These are phyloP conservation scores for Allomyces javanicus DNA, from an alignment of 192 early-diverging fungal species.

Conservation along the genomic window DNA sequence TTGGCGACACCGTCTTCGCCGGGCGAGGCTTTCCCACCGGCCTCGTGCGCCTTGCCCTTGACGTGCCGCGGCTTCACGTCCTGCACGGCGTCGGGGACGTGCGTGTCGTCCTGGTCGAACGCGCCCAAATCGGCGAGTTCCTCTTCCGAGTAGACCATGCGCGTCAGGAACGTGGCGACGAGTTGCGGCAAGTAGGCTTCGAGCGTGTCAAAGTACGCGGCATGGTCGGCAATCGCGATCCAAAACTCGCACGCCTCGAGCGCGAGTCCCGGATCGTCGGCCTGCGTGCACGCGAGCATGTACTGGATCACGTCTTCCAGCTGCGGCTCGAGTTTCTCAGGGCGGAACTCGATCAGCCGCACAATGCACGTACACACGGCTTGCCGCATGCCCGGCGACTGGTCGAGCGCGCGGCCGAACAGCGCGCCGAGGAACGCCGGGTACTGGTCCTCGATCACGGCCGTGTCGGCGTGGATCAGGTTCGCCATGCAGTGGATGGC, in stretches of 20 bases:
- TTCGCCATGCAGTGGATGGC: slow-evolving; percentile 75
- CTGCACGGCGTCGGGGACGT: slow-evolving; percentile 68
- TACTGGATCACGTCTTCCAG: slow-evolving; percentile 79
- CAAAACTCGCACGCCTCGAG: slow-evolving; percentile 98
- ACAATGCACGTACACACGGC: slow-evolving; percentile 88
- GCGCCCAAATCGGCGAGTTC: slow-evolving; percentile 34
- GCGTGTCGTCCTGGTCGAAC: slow-evolving; percentile 62
- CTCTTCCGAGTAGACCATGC: slow-evolving; percentile 92
- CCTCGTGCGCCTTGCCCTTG: slow-evolving; percentile 57
- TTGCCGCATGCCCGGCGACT: slow-evolving; percentile 61
- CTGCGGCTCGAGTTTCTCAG: slow-evolving; percentile 69
- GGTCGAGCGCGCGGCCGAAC: slow-evolving; percentile 70
- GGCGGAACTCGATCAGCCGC: slow-evolving; percentile 62
- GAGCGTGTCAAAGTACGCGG: slow-evolving; percentile 48
- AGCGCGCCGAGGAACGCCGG: slow-evolving; percentile 54
- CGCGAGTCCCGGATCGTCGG: slow-evolving; percentile 56
- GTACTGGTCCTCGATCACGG: slow-evolving; percentile 37
- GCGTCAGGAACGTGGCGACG: slow-evolving; percentile 75
- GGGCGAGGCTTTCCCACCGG: slow-evolving; percentile 18
- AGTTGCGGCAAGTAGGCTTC: slow-evolving; percentile 50
- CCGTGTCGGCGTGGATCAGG: slow-evolving; percentile 40
- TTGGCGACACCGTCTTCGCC: slow-evolving; percentile 3
- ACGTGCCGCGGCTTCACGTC: slow-evolving; percentile 92
- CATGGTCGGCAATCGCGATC: slow-evolving; percentile 89
- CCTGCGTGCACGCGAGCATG: slow-evolving; percentile 87